Conservation (phyloP, 345 rosid genomes). For the Salix udensis region DNA sequence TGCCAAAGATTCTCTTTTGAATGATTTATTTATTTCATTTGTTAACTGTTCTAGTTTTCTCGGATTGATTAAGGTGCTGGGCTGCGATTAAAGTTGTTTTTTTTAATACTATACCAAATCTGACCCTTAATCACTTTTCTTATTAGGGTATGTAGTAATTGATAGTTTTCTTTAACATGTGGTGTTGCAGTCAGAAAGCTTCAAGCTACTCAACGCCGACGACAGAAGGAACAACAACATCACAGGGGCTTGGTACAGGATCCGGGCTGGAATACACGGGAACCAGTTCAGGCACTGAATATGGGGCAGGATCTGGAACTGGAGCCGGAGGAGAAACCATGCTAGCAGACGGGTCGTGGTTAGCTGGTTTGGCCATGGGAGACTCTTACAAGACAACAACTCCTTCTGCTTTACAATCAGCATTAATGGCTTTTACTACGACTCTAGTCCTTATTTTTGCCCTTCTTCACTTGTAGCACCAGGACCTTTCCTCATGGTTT, state of each 20-base stretch:
- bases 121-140: background rate
- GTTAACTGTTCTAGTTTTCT: background rate
- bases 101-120: background rate
- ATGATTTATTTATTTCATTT: background rate
- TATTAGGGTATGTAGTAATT: background rate
- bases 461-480: conserved; percentile 6
- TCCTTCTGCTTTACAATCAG: conserved; percentile 19
- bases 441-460: background rate
- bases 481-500: background rate
- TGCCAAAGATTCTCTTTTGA: conserved; percentile 19
- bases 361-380: conserved; percentile 95
- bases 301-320: conserved; percentile 30
- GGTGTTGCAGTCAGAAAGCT: conserved; percentile 67
- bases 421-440: conserved; percentile 18
- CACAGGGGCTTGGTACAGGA: conserved; percentile 27
- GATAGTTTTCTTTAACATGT: background rate
- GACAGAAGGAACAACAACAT: conserved; percentile 29
- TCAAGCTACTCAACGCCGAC: conserved; percentile 57
- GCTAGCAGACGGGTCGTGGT: conserved; percentile 75
- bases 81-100: background rate
- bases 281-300: conserved; percentile 7
- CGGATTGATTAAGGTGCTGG: conserved; percentile 10
- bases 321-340: conserved; percentile 39
- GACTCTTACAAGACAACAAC: conserved; percentile 37
- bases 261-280: conserved; percentile 12